Evolutionary conservation across 2,329 filamentous ascomycete species (phyloP), one percentile per base, ranked within the genome.

Genomic region (Fusarium miscanthi): DNA sequence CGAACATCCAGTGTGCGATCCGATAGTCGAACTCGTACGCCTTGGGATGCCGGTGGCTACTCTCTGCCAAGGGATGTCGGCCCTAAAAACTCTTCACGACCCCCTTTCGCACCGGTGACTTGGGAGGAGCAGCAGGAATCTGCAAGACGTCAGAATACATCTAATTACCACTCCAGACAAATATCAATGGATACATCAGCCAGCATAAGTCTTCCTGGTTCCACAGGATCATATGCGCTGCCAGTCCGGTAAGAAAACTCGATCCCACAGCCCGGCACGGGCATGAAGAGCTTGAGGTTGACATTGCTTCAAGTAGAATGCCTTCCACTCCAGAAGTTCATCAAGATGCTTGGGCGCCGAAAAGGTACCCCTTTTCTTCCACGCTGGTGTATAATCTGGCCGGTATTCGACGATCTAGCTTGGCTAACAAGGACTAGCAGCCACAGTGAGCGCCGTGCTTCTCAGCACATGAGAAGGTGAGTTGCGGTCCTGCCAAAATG

Each of bases 21-120:
- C 31, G 69, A 77, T 37, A 70, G 59, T 25, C 77, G 69, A 71
- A 70, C 67, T 35, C 83, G 86, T 61, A 87, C 81, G 42, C 86
- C 86, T 58, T 88, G 87, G 87, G 84, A 86, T 66, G 86, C 83
- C 23, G 84, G 82, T 38, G 86, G 85, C 45, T 87, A 86, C 69
- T 84, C 84, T 30, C 79, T 87, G 27, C 83, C 85, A 8, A 77
- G 84, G 46, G 80, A 82, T 17, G 68, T 82, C 59, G 82, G 85
- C 51, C 78, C 79, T 25, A 84, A 83, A 67, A 70, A 77, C 42
- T 74, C 69, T 23, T 76, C 74, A 40, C 66, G 62, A 43, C 69
- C 76, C 31, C 57, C 73, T 11, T 73, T 73, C 35, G 68, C 75
- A 5, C 59, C 70, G 33, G 65, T 74, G 43, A 77, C 79, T 31